Base-by-base conservation (phyloP, 176 grass and related monocot species). In the Aegilops umbellulata region DNA sequence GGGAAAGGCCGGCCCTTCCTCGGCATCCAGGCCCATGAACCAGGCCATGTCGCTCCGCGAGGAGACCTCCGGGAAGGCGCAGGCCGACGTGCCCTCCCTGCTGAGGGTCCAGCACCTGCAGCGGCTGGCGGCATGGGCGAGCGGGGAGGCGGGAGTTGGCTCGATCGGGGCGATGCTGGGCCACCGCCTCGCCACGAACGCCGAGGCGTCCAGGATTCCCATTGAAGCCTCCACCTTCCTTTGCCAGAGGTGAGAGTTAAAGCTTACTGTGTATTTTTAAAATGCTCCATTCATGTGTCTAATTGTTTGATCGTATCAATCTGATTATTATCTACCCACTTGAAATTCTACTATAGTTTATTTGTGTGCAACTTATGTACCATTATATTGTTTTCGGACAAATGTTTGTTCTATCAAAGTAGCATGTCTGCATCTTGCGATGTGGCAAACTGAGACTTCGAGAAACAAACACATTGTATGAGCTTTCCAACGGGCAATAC, bases 71-170 rank as follows among this genome's bases (percentile, higher is more conserved):
- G 93, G 90, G 36, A 80, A 68, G 83, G 84, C 51, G 38, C 49
- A 4, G 26, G 69, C 85, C 1, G 83, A 90, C 5, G 46, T 60
- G 35, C 29, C 51, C 27, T 88, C 88, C 53, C 16, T 90, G 5
- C 74, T 92, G 76, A 92, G 80, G 70, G 55, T 81, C n/a, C 77
- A 88, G 47, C 86, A 92, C 63, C 42, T 95, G 30, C 88, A 90
- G 53, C 64, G 75, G 10, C 14, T 95, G 17, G 85, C 79, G n/a
- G 51, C 79, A 4, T 95, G 90, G 88, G 90, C 29, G 2, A 67
- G 93, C 23, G 19, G 79, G 15, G 82, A 88, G 26, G 93, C 88
- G 0, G 69, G 83, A 10, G 61, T 90, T 6, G 67, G 51, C 69
- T 57, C 80, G 5, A 22, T 95, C 20, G 88, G 90, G 2, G 88